phyloP scores from a whole-genome alignment of 495 filamentous ascomycete species.

The Echria macrotheca region DNA sequence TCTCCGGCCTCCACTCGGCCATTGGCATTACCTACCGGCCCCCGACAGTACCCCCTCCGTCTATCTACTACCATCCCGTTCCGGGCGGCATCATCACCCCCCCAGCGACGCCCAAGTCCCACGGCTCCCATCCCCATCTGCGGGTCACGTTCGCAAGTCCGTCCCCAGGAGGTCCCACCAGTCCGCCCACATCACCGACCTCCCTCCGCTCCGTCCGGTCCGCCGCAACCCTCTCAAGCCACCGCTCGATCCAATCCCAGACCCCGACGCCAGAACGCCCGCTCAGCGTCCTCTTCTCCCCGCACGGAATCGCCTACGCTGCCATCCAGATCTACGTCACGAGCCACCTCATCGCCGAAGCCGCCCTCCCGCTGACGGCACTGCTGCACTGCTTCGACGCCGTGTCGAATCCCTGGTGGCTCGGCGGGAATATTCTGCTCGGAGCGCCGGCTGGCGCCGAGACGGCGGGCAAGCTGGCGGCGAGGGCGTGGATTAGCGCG shows the following conservation, averaged over 20 bases:
- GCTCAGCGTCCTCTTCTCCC: conserved; percentile 55
- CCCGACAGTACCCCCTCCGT: conserved; percentile 25
- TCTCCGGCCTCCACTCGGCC: conserved; percentile 58
- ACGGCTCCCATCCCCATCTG: conserved; percentile 30
- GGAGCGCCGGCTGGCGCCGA: conserved; percentile 54
- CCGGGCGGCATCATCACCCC: conserved; percentile 19
- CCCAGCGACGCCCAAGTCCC: conserved; percentile 29
- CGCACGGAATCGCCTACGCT: conserved; percentile 50
- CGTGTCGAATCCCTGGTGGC: conserved; percentile 56
- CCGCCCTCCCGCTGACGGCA: conserved; percentile 56
- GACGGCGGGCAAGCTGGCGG: conserved; percentile 48
- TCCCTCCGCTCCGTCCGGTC: conserved; percentile 31
- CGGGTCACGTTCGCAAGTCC: conserved; percentile 40
- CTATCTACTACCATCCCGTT: conserved; percentile 10
- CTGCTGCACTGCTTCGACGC: conserved; percentile 61
- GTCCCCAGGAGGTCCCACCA: conserved; percentile 10
- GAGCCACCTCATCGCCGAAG: conserved; percentile 48
- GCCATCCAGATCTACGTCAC: conserved; percentile 49
- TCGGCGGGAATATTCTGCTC: conserved; percentile 56
- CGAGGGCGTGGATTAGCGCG: conserved; percentile 57
- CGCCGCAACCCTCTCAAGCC: conserved; percentile 18
- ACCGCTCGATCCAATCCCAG: conserved; percentile 4
- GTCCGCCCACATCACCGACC: conserved; percentile 1
- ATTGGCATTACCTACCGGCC: conserved; percentile 67
- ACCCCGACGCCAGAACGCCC: conserved; percentile 22